A percentile compares a stretch with the other conserved stretches of the same genome.
Evolutionary conservation across 129 eudicot species (phyloP).

Genomic region (Escallonia herrerae): DNA sequence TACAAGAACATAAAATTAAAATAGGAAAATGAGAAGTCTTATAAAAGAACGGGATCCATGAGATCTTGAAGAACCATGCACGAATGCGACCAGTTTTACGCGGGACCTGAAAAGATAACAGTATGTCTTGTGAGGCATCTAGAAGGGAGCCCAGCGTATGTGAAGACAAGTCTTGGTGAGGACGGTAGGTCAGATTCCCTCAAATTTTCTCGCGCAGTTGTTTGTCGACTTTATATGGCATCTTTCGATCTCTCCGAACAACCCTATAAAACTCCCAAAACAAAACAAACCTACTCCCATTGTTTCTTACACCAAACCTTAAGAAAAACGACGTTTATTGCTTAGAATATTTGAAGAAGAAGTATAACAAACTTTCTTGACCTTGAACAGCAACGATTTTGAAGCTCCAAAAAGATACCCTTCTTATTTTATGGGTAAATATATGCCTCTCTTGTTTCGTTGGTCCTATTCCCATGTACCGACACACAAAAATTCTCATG

Average conservation of each 20-base stretch:
- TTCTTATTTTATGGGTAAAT: neutral
- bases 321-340: neutral
- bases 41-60: no score
- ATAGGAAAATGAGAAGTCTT: no score
- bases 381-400: neutral
- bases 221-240: constrained; percentile 30
- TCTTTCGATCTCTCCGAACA: constrained; percentile 27
- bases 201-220: constrained; percentile 4
- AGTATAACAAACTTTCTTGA: constrained; percentile 8
- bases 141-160: neutral
- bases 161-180: constrained; percentile 8
- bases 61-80: no score
- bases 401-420: neutral
- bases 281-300: neutral
- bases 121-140: constrained; percentile 1
- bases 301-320: neutral
- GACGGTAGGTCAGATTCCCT: constrained; percentile 31
- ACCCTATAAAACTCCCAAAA: constrained; percentile 9
- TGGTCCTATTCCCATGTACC: constrained; percentile 11
- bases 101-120: no score
- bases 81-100: no score
- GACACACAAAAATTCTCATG: constrained; percentile 6
- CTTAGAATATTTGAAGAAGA: neutral
- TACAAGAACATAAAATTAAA: no score
- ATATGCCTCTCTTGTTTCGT: constrained; percentile 4